phyloP scores from a whole-genome alignment of 2,329 filamentous ascomycete species.

The Escovopsis sp. region DNA sequence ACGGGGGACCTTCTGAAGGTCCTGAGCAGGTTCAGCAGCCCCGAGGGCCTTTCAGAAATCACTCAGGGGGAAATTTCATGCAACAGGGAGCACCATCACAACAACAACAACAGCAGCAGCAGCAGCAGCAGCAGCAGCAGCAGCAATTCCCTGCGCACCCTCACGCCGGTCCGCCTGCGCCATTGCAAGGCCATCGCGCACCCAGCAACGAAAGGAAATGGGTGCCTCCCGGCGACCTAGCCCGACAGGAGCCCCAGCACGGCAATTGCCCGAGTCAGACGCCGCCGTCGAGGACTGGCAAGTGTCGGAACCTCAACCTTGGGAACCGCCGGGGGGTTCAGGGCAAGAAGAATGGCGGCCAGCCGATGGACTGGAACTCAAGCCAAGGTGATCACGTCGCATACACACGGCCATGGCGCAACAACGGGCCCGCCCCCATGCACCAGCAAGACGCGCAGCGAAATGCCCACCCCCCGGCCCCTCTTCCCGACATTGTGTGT shows the following conservation, averaged over 20 bases:
- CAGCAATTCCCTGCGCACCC: neutral
- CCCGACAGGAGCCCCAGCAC: neutral
- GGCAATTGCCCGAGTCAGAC: neutral
- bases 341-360: conserved; percentile 1
- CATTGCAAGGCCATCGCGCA: neutral
- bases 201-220: neutral
- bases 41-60: neutral
- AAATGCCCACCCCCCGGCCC: neutral
- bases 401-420: conserved; percentile 1
- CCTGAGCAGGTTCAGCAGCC: neutral
- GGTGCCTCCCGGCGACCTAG: neutral
- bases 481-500: conserved; percentile 6
- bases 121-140: neutral
- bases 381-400: neutral
- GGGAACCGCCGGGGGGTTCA: conserved; percentile 2
- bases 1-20: neutral
- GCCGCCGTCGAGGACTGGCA: neutral
- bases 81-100: no score
- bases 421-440: neutral
- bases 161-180: neutral
- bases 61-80: neutral
- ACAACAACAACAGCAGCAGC: neutral
- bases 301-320: neutral
- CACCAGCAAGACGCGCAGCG: neutral
- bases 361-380: neutral